Conservation (phyloP, 257 asterid genomes). For the Fraxinus cuspidata region DNA sequence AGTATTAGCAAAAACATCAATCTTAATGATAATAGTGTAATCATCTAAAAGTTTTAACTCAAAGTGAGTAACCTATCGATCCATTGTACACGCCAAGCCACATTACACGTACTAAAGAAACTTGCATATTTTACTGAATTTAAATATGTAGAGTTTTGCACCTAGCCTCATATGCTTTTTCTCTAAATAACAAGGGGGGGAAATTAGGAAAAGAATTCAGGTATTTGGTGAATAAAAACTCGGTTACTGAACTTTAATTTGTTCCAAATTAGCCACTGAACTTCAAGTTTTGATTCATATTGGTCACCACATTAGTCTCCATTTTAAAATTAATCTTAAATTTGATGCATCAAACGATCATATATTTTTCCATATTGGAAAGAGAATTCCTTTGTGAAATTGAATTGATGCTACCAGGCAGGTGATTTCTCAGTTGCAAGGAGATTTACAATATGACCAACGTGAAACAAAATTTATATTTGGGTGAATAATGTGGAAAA, state of each 20-base stretch:
- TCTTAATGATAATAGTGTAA: background rate
- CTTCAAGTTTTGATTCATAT: background rate
- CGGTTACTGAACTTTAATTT: background rate
- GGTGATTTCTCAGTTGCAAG: background rate
- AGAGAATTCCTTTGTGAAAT: too few relatives aligned
- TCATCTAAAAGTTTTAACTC: background rate
- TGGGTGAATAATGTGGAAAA: background rate
- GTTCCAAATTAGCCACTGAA: too few relatives aligned
- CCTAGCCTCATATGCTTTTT: too few relatives aligned
- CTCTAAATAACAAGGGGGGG: too few relatives aligned
- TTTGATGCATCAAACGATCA: background rate
- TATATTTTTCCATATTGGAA: background rate
- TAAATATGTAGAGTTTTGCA: background rate
- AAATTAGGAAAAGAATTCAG: too few relatives aligned
- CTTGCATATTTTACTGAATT: slow-evolving; percentile 11
- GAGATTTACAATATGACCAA: too few relatives aligned
- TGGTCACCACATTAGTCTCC: background rate
- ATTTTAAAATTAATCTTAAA: background rate
- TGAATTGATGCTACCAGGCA: background rate
- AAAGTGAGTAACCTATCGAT: background rate
- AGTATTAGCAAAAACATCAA: background rate
- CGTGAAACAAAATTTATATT: too few relatives aligned
- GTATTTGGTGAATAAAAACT: background rate
- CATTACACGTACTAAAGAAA: background rate
- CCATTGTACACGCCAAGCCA: slow-evolving; percentile 1